These are phyloP conservation scores for Pinus taeda DNA, from an alignment of 75 land plant species.

Conservation along the genomic window DNA sequence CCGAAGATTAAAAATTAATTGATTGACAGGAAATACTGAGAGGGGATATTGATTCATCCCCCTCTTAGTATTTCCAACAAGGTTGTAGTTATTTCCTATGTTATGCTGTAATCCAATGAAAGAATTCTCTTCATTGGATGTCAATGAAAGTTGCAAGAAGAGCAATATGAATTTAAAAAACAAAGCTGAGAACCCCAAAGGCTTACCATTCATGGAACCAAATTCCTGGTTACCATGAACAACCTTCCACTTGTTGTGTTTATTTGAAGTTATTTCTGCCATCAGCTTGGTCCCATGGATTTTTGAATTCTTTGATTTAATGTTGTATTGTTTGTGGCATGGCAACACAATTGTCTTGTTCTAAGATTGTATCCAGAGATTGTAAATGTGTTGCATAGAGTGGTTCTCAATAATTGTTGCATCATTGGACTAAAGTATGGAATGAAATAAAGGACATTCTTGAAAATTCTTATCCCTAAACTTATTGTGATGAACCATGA, in stretches of 20 bases:
- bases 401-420: constrained; percentile 39
- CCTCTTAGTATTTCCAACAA: no score
- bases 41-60: no score
- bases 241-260: constrained; percentile 63
- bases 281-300: constrained; percentile 9
- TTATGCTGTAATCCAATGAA: constrained; percentile 39
- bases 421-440: constrained; percentile 81
- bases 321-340: constrained; percentile 69
- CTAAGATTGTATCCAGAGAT: constrained; percentile 43
- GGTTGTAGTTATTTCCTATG: constrained; percentile 28
- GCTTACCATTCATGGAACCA: constrained; percentile 58
- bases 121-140: constrained; percentile 49
- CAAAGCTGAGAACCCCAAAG: constrained; percentile 20
- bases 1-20: neutral
- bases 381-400: constrained; percentile 68
- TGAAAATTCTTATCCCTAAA: constrained; percentile 51
- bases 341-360: constrained; percentile 60
- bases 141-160: constrained; percentile 46
- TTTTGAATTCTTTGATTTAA: constrained; percentile 13
- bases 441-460: constrained; percentile 51
- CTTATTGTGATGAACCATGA: constrained; percentile 81
- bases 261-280: constrained; percentile 49
- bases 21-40: no score
- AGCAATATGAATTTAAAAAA: constrained; percentile 50
- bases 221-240: constrained; percentile 20